Evolutionary conservation across 345 rosid species (phyloP).

Genomic region (Gossypium herbaceum): DNA sequence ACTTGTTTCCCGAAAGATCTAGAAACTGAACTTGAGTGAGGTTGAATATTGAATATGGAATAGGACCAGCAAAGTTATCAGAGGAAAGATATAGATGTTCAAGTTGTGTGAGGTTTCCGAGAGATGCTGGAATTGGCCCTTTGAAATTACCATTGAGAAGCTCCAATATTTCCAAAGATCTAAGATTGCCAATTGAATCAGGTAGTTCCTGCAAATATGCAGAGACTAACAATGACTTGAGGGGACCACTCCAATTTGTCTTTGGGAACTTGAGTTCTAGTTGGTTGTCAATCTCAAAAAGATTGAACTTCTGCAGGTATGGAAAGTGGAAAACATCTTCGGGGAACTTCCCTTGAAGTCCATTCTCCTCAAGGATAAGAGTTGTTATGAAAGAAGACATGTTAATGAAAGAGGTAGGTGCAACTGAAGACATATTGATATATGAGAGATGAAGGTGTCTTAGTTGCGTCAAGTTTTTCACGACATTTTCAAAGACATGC

Average conservation of each 20-base stretch:
- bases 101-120: background rate
- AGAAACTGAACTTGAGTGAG: background rate
- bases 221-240: too few species aligned
- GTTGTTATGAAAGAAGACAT: conserved; percentile 2
- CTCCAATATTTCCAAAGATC: background rate
- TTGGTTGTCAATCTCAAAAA: too few species aligned
- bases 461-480: background rate
- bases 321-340: conserved; percentile 9
- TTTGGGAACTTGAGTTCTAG: conserved; percentile 9
- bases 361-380: background rate
- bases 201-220: conserved; percentile 9
- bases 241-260: background rate
- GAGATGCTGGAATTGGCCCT: conserved; percentile 1
- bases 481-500: background rate
- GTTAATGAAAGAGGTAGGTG: background rate
- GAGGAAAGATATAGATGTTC: background rate
- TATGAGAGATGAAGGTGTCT: background rate
- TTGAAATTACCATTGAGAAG: background rate
- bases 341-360: conserved; percentile 14
- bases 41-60: background rate
- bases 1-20: background rate
- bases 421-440: background rate
- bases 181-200: conserved; percentile 10
- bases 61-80: background rate
- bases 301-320: background rate